Evolutionary conservation across 75 land plant genomes (phyloP), one percentile per base, ranked within the genome.

Genomic region (Picea glauca): DNA sequence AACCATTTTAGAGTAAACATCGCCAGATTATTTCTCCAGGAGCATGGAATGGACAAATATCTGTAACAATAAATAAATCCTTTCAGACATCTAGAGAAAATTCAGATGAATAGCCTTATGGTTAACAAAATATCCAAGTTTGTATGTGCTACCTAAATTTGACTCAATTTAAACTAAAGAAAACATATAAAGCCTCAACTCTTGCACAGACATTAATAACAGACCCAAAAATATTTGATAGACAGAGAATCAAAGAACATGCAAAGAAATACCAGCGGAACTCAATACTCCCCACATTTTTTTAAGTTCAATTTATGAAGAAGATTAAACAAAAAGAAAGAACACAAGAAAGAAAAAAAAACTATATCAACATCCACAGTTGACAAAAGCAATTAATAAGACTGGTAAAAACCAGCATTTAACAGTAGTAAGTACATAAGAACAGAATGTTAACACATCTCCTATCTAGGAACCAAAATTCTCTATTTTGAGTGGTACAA

Each of bases 1-100:
- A 46, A 70, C 73, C 73, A 70, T 70, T 70, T 70, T 43, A 70
- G 38, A 40, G 73, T 17, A 3, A 70, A 70, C 73, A 70, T 70
- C 0, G 73, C 73, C 50, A 70, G n/a, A 70, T 32, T 18, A 40
- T 40, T 18, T 40, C 46, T 2, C 46, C 20, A 20, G 18, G 21
- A 38, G 73, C 54, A 70, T 70, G 9, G 46, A 17, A n/a, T 5
- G 12, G 23, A 21, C 3, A 15, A 20, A 70, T 63, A 63, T 17
- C 73, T 70, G 73, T 70, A 11, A 70, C 73, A 18, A 11, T 14
- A 65, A 65, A 65, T 40, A 40, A 40, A 38, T 70, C 38, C 21
- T 40, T 5, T 70, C 23, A 70, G 21, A 20, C 20, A 17, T 70
- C 35, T 11, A 70, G 17, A 70, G 73, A 5, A 70, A 20, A 40